phyloP scores from a whole-genome alignment of 345 rosid genomes.

The Eucalyptus cloeziana region DNA sequence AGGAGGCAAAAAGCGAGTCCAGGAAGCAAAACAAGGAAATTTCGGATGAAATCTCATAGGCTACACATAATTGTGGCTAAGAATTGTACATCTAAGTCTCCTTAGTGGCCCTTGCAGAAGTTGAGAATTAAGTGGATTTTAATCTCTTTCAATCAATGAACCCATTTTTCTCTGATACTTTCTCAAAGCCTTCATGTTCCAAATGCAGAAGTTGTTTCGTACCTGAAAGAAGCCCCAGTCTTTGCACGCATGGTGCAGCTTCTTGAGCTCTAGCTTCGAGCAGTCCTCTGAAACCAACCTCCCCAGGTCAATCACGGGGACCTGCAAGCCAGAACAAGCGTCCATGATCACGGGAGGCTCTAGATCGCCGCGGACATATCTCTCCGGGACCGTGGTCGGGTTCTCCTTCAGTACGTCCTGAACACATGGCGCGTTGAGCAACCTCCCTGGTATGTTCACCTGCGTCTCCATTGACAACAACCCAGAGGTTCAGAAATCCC shows the following conservation, averaged over 20 bases:
- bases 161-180: background rate
- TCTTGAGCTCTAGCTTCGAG: background rate
- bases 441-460: background rate
- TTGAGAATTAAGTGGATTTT: background rate
- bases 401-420: background rate
- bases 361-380: background rate
- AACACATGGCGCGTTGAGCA: background rate
- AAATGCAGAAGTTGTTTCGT: background rate
- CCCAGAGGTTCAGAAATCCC: background rate
- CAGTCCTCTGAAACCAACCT: background rate
- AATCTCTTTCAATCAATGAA: background rate
- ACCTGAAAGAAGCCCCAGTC: slow-evolving; percentile 14
- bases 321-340: background rate
- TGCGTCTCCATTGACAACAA: background rate
- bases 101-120: background rate
- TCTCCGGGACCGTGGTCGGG: background rate
- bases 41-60: background rate
- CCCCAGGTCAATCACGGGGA: background rate
- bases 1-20: background rate
- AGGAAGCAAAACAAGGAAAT: background rate
- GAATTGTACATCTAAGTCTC: background rate
- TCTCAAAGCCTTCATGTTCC: no score
- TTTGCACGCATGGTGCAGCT: slow-evolving; percentile 2
- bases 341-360: background rate
- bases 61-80: background rate